Evolutionary conservation across 2,329 filamentous ascomycete genomes (phyloP).

Genomic region (Colletotrichum lini): DNA sequence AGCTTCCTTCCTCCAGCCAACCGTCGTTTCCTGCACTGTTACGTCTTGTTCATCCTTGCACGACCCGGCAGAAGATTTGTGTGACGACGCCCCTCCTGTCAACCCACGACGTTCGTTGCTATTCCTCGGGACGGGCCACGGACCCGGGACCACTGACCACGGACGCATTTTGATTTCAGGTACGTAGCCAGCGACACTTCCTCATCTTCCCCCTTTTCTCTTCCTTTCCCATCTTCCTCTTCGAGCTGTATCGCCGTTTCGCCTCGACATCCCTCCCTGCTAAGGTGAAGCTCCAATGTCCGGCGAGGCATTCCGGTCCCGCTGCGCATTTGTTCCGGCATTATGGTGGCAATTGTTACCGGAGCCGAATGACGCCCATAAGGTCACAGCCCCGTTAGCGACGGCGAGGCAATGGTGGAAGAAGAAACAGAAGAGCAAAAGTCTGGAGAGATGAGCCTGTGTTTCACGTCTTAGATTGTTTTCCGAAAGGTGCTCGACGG

Average conservation of each 20-base stretch:
- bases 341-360: slow-evolving; percentile 1
- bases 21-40: background rate
- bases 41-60: background rate
- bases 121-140: background rate
- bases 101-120: background rate
- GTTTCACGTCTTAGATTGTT: slow-evolving; percentile 24
- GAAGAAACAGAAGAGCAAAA: slow-evolving; percentile 21
- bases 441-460: slow-evolving; percentile 34
- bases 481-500: slow-evolving; percentile 17
- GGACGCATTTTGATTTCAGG: background rate
- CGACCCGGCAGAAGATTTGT: slow-evolving; percentile 3
- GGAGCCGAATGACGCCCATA: slow-evolving; percentile 11
- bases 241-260: background rate
- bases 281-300: slow-evolving; percentile 34
- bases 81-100: background rate
- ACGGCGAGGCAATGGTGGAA: slow-evolving; percentile 15
- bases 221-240: slow-evolving; percentile 17
- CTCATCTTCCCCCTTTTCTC: slow-evolving; percentile 24
- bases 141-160: background rate
- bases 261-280: slow-evolving; percentile 9
- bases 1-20: background rate
- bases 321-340: slow-evolving; percentile 18
- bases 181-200: slow-evolving; percentile 3
- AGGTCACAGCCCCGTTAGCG: slow-evolving; percentile 1
- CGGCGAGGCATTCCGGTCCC: slow-evolving; percentile 26